Evolutionary conservation across 176 grass and related monocot species (phyloP), one percentile per base, ranked within the genome.

Genomic region (Olyra latifolia): DNA sequence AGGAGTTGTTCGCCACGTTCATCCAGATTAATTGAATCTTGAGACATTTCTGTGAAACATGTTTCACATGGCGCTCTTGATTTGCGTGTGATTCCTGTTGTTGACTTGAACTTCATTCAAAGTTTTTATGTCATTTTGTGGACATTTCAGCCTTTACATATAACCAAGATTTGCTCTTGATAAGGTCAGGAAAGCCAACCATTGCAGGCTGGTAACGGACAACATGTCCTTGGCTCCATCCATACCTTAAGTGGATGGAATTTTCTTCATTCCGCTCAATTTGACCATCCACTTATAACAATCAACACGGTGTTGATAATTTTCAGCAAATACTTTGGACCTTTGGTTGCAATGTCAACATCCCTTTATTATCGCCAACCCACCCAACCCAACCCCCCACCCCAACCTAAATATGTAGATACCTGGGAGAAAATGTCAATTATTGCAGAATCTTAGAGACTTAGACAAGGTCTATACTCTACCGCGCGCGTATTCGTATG

Each of bases 201-300:
- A 23, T 70, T 56, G n/a, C 38, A 71, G 24, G 16, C 27, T 83
- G 71, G 40, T 22, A 57, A 23, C 71, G 71, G 71, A 56, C 56
- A 62, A 69, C 2, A 0, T 35, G 20, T 85, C 39, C 27, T 46
- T 81, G 87, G n/a, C 48, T 85, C 85, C 39, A 71, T 85, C 27
- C 40, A 59, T 72, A 44, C 8, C 65, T 49, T 58, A 23, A 71
- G 48, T 64, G 45, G 47, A 71, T 71, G 48, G 2, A 48, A 48
- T 77, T 89, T 81, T 71, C 56, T 27, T 57, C 24, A 4, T 74
- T 23, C 41, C 49, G 50, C 29, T 71, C 23, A 29, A 19, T 76
- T 81, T 85, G 77, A 81, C 71, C 71, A 65, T 76, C 46, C 44
- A 6, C 63, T 48, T 71, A 61, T 49, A 19, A 28, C 54, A 64